A percentile compares a stretch with the other conserved stretches of the same genome.
Conservation (phyloP, 768 basidiomycete genomes). For the Pisolithus orientalis region DNA sequence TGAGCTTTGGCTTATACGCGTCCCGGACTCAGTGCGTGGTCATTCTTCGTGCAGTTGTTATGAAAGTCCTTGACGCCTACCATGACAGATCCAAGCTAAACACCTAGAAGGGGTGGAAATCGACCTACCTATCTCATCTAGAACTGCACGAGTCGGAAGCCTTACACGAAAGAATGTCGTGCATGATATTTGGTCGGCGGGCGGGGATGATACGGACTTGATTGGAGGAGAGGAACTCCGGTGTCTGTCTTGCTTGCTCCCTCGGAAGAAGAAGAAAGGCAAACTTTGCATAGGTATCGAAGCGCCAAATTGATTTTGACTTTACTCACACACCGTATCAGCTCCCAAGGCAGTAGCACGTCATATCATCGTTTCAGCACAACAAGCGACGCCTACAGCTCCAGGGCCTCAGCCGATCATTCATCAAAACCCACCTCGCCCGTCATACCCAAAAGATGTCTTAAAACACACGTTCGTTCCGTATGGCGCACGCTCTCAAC, state of each 20-base stretch:
- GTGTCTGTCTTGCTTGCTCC: slow-evolving; percentile 55
- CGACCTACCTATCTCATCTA: slow-evolving; percentile 35
- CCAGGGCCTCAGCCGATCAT: slow-evolving; percentile 12
- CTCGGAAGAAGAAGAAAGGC: slow-evolving; percentile 54
- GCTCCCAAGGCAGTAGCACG: slow-evolving; percentile 56
- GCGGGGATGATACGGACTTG: slow-evolving; percentile 28
- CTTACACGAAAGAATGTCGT: slow-evolving; percentile 47
- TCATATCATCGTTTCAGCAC: slow-evolving; percentile 53
- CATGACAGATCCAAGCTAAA: slow-evolving; percentile 55
- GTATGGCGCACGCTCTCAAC: slow-evolving; percentile 40
- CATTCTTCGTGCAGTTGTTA: not conserved
- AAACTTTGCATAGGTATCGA: slow-evolving; percentile 50
- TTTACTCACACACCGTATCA: slow-evolving; percentile 41
- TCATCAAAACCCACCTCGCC: slow-evolving; percentile 49
- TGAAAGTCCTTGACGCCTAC: not conserved
- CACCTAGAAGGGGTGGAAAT: slow-evolving; percentile 50
- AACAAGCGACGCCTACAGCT: slow-evolving; percentile 27
- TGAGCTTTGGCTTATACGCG: slow-evolving; percentile 67
- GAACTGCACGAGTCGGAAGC: slow-evolving; percentile 39
- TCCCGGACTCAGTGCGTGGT: slow-evolving; percentile 56
- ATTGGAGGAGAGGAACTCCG: slow-evolving; percentile 61
- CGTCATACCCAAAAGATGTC: slow-evolving; percentile 51
- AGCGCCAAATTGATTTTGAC: not conserved
- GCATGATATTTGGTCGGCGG: slow-evolving; percentile 65
- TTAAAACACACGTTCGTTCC: slow-evolving; percentile 63